These are phyloP conservation scores for Aspergillus udagawae DNA, from an alignment of 2,329 filamentous ascomycete genomes.

Conservation along the genomic window DNA sequence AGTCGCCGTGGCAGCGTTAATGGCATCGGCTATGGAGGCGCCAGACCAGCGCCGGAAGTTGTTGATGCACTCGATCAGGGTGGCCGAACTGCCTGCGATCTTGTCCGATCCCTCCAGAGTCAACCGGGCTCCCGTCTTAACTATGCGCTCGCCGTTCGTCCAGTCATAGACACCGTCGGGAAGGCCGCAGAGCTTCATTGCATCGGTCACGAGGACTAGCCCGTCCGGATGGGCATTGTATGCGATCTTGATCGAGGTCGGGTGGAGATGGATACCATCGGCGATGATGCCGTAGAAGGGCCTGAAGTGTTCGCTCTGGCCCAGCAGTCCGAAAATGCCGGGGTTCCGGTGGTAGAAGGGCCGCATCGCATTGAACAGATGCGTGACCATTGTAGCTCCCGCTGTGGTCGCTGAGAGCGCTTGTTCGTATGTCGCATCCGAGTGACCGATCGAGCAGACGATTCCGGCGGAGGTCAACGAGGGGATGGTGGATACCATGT, in stretches of 20 bases:
- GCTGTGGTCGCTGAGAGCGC: constrained; percentile 66
- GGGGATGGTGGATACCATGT: constrained; percentile 65
- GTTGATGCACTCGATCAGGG: constrained; percentile 42
- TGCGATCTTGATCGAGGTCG: constrained; percentile 82
- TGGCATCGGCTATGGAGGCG: constrained; percentile 36
- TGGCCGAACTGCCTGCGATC: constrained; percentile 64
- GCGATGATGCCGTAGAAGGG: constrained; percentile 88
- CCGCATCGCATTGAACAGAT: constrained; percentile 91
- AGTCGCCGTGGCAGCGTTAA: constrained; percentile 38
- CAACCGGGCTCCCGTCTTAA: constrained; percentile 62
- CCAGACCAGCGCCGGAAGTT: constrained; percentile 42
- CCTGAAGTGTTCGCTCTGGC: constrained; percentile 53
- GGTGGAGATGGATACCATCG: constrained; percentile 86
- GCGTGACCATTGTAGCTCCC: constrained; percentile 85
- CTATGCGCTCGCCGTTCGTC: constrained; percentile 66
- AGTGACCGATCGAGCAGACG: constrained; percentile 77
- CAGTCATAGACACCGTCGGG: constrained; percentile 81
- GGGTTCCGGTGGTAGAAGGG: constrained; percentile 88
- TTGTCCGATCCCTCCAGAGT: constrained; percentile 73
- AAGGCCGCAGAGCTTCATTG: constrained; percentile 81
- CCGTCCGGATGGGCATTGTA: constrained; percentile 81
- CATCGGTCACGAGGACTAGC: constrained; percentile 86
- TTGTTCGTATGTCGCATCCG: constrained; percentile 81
- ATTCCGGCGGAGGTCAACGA: constrained; percentile 63
- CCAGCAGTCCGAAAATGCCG: constrained; percentile 81